Conservation (phyloP, 2,329 filamentous ascomycete genomes). For the Aspergillus oerlinghausenensis region DNA sequence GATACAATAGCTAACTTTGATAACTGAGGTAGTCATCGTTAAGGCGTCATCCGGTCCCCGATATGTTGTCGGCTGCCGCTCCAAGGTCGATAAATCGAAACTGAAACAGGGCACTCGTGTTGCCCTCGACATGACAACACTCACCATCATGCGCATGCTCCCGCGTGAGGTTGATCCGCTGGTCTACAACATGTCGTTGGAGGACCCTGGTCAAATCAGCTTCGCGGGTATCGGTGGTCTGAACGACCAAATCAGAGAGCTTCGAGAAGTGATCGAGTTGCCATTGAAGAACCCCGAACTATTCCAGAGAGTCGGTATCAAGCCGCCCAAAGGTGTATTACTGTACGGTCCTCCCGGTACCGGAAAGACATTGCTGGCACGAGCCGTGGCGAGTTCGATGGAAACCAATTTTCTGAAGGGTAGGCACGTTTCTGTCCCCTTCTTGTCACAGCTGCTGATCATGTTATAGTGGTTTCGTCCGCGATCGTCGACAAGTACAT, state of each 20-base stretch:
- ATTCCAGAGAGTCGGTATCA: conserved; percentile 94
- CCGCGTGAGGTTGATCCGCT: conserved; percentile 96
- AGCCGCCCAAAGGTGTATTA: conserved; percentile 94
- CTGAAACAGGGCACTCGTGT: conserved; percentile 98
- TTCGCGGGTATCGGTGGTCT: conserved; percentile 96
- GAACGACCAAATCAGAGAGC: conserved; percentile 96
- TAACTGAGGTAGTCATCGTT: conserved; percentile 70
- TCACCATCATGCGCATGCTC: conserved; percentile 99
- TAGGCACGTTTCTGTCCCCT: conserved; percentile 38
- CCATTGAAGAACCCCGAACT: conserved; percentile 98
- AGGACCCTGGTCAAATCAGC: conserved; percentile 95
- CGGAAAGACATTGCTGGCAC: conserved; percentile 89
- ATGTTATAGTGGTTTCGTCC: conserved; percentile 77
- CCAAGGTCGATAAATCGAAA: conserved; percentile 95
- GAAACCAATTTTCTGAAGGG: conserved; percentile 99
- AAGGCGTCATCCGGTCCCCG: conserved; percentile 95
- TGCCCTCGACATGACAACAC: conserved; percentile 96
- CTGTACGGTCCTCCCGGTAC: conserved; percentile 95
- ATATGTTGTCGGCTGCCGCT: conserved; percentile 97
- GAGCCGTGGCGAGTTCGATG: conserved; percentile 90
- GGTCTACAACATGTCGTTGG: conserved; percentile 99
- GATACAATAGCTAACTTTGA: conserved; percentile 15
- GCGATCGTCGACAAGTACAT: conserved; percentile 99
- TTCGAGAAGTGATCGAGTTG: conserved; percentile 95
- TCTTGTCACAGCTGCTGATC: conserved; percentile 2